A percentile compares a stretch with the other conserved stretches of the same genome.
Conservation (phyloP, 2,329 filamentous ascomycete species). For the Ilyonectria destructans region DNA sequence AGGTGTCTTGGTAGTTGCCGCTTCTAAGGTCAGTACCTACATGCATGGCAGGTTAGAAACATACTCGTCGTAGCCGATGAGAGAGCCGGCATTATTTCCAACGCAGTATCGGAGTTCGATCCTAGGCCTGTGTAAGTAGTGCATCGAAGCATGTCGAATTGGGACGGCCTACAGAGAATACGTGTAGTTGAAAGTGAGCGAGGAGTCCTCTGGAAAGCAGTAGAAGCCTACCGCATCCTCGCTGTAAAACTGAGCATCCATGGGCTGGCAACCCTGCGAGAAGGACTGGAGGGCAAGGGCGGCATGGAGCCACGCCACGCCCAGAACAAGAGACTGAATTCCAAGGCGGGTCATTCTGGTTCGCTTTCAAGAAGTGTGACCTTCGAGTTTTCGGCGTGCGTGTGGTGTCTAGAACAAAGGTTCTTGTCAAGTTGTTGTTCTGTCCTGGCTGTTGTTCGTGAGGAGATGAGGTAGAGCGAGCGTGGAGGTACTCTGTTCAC, state of each 20-base stretch:
- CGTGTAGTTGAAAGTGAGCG: conserved; percentile 9
- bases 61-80: conserved; percentile 22
- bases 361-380: background rate
- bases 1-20: conserved; percentile 20
- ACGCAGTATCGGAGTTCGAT: conserved; percentile 25
- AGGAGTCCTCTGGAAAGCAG: conserved; percentile 17
- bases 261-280: conserved; percentile 25
- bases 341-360: background rate
- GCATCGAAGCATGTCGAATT: background rate
- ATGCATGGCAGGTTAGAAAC: background rate
- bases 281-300: conserved; percentile 6
- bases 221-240: conserved; percentile 25
- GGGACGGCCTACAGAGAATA: conserved; percentile 15
- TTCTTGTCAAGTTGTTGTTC: background rate
- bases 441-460: background rate
- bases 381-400: background rate
- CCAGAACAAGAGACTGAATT: background rate
- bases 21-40: background rate
- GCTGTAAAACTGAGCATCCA: conserved; percentile 28
- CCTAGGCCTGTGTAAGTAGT: conserved; percentile 5
- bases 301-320: background rate
- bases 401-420: background rate
- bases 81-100: conserved; percentile 17
- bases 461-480: background rate
- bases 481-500: background rate